Conservation (phyloP, 2,329 filamentous ascomycete species). For the Alternaria burnsii region DNA sequence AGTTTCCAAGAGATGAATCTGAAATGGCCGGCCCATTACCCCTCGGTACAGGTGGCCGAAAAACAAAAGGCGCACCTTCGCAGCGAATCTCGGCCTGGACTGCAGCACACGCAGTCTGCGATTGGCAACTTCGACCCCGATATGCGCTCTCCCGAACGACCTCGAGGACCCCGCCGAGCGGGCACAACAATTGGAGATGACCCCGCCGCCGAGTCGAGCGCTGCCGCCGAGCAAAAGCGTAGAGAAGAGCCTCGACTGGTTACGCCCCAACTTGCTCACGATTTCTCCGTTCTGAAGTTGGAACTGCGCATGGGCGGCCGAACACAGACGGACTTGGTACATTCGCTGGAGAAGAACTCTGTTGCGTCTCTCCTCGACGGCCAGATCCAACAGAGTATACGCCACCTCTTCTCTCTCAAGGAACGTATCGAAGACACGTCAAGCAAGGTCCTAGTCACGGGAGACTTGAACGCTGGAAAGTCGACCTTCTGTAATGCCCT, state of each 20-base stretch:
- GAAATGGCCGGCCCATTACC: conserved; percentile 94
- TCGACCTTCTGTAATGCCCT: conserved; percentile 99
- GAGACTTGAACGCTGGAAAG: conserved; percentile 96
- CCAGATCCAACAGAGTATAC: conserved; percentile 92
- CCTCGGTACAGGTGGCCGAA: conserved; percentile 70
- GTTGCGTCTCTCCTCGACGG: conserved; percentile 91
- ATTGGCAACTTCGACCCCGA: conserved; percentile 58
- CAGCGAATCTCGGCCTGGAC: conserved; percentile 66
- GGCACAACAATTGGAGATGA: conserved; percentile 72
- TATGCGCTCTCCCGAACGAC: conserved; percentile 55
- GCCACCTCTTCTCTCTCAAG: conserved; percentile 83
- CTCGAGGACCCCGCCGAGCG: conserved; percentile 69
- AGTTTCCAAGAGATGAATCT: conserved; percentile 88
- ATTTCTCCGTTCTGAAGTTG: conserved; percentile 94
- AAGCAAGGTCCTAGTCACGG: conserved; percentile 95
- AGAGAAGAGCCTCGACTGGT: conserved; percentile 80
- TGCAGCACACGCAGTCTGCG: conserved; percentile 71
- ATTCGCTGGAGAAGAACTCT: conserved; percentile 91
- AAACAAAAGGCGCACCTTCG: conserved; percentile 54
- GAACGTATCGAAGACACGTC: conserved; percentile 97
- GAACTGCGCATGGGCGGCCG: conserved; percentile 89
- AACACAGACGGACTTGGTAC: conserved; percentile 88
- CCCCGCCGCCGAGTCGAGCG: conserved; percentile 75
- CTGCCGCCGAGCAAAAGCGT: conserved; percentile 68
- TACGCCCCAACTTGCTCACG: conserved; percentile 90